Conservation (phyloP, 805 yeast genomes). For the Zygoascus ofunaensis region DNA sequence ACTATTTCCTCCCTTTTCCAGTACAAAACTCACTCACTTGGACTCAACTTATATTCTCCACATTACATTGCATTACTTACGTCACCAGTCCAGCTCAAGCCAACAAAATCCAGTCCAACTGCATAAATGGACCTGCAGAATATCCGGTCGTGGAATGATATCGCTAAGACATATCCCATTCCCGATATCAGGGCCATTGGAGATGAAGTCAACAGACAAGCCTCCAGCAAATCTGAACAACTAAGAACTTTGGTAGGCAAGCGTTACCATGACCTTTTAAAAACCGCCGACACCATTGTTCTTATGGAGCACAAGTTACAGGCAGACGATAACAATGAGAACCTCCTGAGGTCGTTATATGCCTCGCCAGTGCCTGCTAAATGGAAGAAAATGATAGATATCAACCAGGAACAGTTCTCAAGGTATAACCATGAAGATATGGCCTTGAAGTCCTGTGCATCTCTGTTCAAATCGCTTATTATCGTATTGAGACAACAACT, state of each 20-base stretch:
- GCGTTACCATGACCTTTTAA: constrained; percentile 17
- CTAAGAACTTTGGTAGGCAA: constrained; percentile 18
- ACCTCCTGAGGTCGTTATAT: constrained; percentile 1
- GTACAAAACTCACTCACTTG: background rate
- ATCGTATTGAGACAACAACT: background rate
- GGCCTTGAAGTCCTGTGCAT: background rate
- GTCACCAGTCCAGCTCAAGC: background rate
- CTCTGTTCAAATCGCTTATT: constrained; percentile 3
- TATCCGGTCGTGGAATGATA: constrained; percentile 14
- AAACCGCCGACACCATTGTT: constrained; percentile 18
- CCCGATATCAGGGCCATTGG: constrained; percentile 14
- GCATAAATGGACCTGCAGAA: constrained; percentile 4
- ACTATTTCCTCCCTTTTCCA: background rate
- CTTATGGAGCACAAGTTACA: constrained; percentile 10
- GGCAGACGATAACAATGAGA: background rate
- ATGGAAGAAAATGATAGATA: constrained; percentile 1
- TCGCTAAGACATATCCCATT: constrained; percentile 13
- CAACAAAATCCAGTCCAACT: background rate
- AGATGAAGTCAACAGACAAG: constrained; percentile 7
- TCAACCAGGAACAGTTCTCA: background rate
- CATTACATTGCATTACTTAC: background rate
- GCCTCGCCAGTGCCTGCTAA: background rate
- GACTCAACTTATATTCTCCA: background rate
- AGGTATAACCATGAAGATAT: background rate
- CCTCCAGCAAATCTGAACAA: constrained; percentile 14